Base-by-base conservation (phyloP, 371 early-diverging fungal genomes). In the Mucor saturninus region DNA sequence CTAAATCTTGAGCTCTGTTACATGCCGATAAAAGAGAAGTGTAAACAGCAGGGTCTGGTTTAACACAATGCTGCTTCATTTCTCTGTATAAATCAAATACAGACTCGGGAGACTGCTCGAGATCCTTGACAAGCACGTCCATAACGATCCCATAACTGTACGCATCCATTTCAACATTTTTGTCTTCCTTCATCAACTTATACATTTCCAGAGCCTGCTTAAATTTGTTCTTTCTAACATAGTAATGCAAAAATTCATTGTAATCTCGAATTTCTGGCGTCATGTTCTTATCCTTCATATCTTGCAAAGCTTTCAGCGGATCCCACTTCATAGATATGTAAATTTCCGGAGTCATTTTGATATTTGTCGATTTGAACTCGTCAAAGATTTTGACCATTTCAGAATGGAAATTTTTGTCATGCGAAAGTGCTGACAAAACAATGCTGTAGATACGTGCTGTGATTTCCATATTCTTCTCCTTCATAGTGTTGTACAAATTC, bases 401-500 rank as follows among this genome's bases (percentile, higher is more conserved):
- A 31, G 26, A 40, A 30, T 35, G 56, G 8, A 5, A 14, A 2
- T 49, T 5, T 50, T 54, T 45, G 14, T 43, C 42, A 5, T 31
- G 31, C 2, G 42, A 54, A 3, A 76, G 49, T 26, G 60, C 26
- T 1, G 39, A 15, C 30, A 81, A 43, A 0, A 78, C 10, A 37
- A 76, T 62, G 42, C 75, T 65, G 50, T 75, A 86, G 5, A 56
- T 64, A 0, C 68, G 61, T 32, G 71, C 51, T 1, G 68, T 67
- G 7, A 82, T 77, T 2, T 46, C 9, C 4, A 73, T 51, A 0
- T 67, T 74, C 2, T 61, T 68, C 1, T 69, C 62, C 1, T 57
- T 53, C 84, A 87, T 82, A 37, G 75, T 70, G 3, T 77, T 55
- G 38, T 78, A 72, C 0, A 83, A 58, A 1, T 67, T 54, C 5